phyloP scores from a whole-genome alignment of 352 stramenopile species.

The Pythium volutum region DNA sequence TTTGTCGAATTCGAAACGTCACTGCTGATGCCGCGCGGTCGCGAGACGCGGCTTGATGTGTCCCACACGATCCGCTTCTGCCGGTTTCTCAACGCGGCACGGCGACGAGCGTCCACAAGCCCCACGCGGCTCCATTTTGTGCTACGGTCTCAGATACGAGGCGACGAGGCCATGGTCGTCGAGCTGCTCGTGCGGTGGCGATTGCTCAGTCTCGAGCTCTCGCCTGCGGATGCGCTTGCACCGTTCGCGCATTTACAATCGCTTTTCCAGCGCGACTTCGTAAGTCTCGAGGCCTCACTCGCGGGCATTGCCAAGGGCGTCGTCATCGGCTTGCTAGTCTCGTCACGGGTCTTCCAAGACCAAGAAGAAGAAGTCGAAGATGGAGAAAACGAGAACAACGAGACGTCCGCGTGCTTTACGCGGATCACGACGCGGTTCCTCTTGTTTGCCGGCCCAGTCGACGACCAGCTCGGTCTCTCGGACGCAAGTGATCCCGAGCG shows the following conservation, averaged over 20 bases:
- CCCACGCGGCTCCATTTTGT: slow-evolving; percentile 43
- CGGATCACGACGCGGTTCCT: slow-evolving; percentile 29
- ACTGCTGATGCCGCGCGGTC: slow-evolving; percentile 20
- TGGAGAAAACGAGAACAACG: not conserved
- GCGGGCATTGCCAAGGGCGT: slow-evolving; percentile 26
- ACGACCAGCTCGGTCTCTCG: not conserved
- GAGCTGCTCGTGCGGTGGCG: slow-evolving; percentile 65
- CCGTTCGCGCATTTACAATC: slow-evolving; percentile 51
- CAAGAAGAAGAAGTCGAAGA: too few species aligned
- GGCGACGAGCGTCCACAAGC: not conserved
- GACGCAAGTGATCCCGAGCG: not conserved
- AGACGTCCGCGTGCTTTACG: not conserved
- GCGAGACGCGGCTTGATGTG: slow-evolving; percentile 29
- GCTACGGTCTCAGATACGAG: slow-evolving; percentile 30
- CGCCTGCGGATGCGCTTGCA: slow-evolving; percentile 39
- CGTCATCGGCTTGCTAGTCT: slow-evolving; percentile 16
- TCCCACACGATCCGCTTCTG: slow-evolving; percentile 50
- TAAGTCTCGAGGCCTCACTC: slow-evolving; percentile 12
- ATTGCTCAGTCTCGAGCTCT: slow-evolving; percentile 45
- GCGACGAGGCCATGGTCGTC: slow-evolving; percentile 38
- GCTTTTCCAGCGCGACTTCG: slow-evolving; percentile 16
- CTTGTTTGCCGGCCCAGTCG: slow-evolving; percentile 20
- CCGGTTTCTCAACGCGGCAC: slow-evolving; percentile 37
- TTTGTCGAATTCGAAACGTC: slow-evolving; percentile 28
- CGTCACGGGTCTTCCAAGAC: not conserved